phyloP scores from a whole-genome alignment of 2,329 filamentous ascomycete genomes.

The Paecilomyces sp. region DNA sequence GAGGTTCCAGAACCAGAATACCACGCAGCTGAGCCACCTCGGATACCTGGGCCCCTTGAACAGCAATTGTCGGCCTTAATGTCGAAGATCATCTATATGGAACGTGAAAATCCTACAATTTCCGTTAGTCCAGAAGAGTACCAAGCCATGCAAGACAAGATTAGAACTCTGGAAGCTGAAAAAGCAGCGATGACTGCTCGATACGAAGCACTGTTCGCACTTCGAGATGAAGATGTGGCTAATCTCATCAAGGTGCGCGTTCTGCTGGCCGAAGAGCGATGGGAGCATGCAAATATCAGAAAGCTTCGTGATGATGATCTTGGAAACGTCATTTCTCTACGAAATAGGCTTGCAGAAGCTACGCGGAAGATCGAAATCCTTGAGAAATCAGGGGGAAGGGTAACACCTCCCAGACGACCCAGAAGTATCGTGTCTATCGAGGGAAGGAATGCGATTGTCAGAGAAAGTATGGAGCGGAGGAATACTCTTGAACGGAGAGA shows the following conservation, averaged over 20 bases:
- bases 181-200: conserved; percentile 27
- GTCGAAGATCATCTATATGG: conserved; percentile 6
- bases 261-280: conserved; percentile 31
- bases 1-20: not conserved
- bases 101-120: conserved; percentile 4
- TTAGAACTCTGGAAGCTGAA: conserved; percentile 29
- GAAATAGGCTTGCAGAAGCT: conserved; percentile 33
- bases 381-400: conserved; percentile 3
- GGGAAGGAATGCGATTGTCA: conserved; percentile 13
- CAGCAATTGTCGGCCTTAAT: conserved; percentile 4
- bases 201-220: conserved; percentile 33
- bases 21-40: not conserved
- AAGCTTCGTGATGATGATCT: conserved; percentile 37
- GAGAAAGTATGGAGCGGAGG: not conserved
- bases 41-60: conserved; percentile 3
- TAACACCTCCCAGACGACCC: not conserved
- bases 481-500: not conserved
- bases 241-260: conserved; percentile 37
- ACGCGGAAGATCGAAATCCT: conserved; percentile 27
- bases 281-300: conserved; percentile 31
- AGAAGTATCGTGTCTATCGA: not conserved
- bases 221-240: conserved; percentile 36
- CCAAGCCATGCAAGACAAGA: conserved; percentile 17
- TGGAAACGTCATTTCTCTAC: conserved; percentile 30
- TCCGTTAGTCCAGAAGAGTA: conserved; percentile 21